These are phyloP conservation scores for Moricandia moricandioides DNA, from an alignment of 345 rosid species.

Conservation along the genomic window DNA sequence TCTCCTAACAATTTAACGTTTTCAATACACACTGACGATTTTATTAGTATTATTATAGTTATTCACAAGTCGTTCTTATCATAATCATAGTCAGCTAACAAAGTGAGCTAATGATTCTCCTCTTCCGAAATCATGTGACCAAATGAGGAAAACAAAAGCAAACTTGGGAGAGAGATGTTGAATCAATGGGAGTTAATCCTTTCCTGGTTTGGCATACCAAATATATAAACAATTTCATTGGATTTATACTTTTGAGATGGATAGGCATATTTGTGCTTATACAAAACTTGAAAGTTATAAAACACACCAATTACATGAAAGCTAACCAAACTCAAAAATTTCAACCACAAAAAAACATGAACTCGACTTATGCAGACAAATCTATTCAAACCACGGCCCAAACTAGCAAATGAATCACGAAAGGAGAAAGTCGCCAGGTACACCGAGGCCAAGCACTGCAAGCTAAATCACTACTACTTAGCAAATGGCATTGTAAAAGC, in stretches of 20 bases:
- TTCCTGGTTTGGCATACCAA: background rate
- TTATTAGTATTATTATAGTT: slow-evolving; percentile 2
- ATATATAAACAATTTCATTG: background rate
- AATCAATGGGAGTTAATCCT: background rate
- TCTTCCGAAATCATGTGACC: slow-evolving; percentile 1
- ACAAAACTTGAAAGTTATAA: background rate
- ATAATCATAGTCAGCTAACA: slow-evolving; percentile 15
- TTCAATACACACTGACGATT: slow-evolving; percentile 5
- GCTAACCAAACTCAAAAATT: no score
- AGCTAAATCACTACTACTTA: no score
- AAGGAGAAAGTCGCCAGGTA: no score
- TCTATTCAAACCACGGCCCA: no score
- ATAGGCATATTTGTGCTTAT: background rate
- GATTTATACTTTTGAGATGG: background rate
- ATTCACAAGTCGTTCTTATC: slow-evolving; percentile 15
- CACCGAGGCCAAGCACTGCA: no score
- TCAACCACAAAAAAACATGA: no score
- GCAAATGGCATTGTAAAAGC: no score
- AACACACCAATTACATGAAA: no score
- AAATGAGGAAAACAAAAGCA: background rate
- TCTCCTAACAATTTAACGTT: slow-evolving; percentile 23
- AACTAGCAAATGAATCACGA: no score
- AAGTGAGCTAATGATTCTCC: slow-evolving; percentile 17
- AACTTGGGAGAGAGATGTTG: background rate
- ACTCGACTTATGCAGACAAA: no score